Base-by-base conservation (phyloP, 768 basidiomycete genomes). In the Boletus pseudo-olivaceus region DNA sequence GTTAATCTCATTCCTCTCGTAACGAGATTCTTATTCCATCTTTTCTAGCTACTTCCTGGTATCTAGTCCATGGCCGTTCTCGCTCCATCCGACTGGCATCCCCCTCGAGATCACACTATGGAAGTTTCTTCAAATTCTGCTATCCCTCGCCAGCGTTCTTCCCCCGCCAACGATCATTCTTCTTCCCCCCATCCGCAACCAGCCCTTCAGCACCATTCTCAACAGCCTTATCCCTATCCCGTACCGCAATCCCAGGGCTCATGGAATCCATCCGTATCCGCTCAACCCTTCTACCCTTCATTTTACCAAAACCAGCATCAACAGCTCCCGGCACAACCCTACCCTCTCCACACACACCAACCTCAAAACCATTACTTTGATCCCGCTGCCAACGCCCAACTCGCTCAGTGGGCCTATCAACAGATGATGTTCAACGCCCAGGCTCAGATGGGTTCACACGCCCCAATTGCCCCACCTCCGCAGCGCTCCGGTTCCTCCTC, bases 321-420 rank as follows among this genome's bases (percentile, higher is more conserved):
- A 60, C 85, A 83, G 60, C 77, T 79, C 58, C 70, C 64, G 19
- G 62, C 71, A 35, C 77, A 78, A 56, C 72, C 78, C 48, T 83
- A 81, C 69, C 77, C 78, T 38, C 61, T 75, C 19, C 77, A 77
- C 45, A 69, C 57, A 1, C 58, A 60, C 45, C 79, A 75, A 43
- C 67, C 72, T 15, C 85, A 81, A 61, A 70, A 75, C 59, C 78
- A 79, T n/a, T 90, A 82, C 68, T 90, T 84, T 63, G 88, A 91
- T 70, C 87, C 86, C 14, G 72, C 81, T 11, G 84, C 86, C 59
- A 87, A 87, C 49, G 87, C 87, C 59, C 82, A 90, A 52, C 82
- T 84, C 53, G 85, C 88, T 4, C 88, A 89, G 69, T 93, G 90
- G 90, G 88, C 90, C 35, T 93, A 93, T 73, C 90, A 91, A 72